Conservation (phyloP, 306 rosid species). For the cucumber (Cucumis sativus) region Cucumber_9930_V3 NC_026661.2:8369501-8370000, state of each 20-base stretch:
- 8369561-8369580: background rate
- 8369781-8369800: background rate
- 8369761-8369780: background rate
- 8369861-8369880: slow-evolving; percentile 99
- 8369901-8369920: slow-evolving; percentile 99
- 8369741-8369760: background rate
- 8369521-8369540: background rate
- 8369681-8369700: background rate
- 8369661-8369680: background rate
- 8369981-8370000: slow-evolving; percentile 1
- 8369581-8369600: background rate
- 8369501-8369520: background rate
- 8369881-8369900: slow-evolving; percentile 90
- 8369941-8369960: slow-evolving; percentile 97
- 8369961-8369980: slow-evolving; percentile 97
- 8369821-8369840: slow-evolving; percentile 73
- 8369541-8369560: background rate
- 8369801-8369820: slow-evolving; percentile 76
- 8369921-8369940: slow-evolving; percentile 95
- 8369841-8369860: slow-evolving; percentile 79
- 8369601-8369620: background rate
- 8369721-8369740: background rate
- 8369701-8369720: background rate
- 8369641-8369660: background rate
- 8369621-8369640: background rate